Conservation (phyloP, 2,329 filamentous ascomycete species). For the Xylaria multiplex region DNA sequence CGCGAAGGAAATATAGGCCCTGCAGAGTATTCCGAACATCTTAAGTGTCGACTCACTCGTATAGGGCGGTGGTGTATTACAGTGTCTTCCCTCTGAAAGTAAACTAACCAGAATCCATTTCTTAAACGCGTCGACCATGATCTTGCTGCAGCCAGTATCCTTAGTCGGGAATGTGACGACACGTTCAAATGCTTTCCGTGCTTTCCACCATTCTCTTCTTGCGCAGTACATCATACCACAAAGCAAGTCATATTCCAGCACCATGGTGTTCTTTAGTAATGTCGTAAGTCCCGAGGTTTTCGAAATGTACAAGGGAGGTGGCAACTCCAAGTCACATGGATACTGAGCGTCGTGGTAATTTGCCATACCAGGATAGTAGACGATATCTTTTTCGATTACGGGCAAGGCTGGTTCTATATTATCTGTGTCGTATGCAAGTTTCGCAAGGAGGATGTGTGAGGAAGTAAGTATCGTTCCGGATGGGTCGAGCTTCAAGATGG, state of each 20-base stretch:
- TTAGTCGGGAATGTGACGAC: slow-evolving; percentile 73
- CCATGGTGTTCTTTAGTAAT: slow-evolving; percentile 59
- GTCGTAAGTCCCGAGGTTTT: slow-evolving; percentile 66
- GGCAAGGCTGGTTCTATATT: slow-evolving; percentile 65
- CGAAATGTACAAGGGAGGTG: slow-evolving; percentile 68
- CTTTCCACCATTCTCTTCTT: slow-evolving; percentile 69
- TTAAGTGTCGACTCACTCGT: slow-evolving; percentile 56
- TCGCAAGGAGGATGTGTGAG: slow-evolving; percentile 67
- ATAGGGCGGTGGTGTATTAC: slow-evolving; percentile 67
- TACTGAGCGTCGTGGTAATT: slow-evolving; percentile 51
- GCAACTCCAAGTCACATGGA: slow-evolving; percentile 58
- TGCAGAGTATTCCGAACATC: slow-evolving; percentile 66
- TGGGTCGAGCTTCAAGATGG: slow-evolving; percentile 74
- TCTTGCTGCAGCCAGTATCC: slow-evolving; percentile 72
- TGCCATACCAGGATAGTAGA: slow-evolving; percentile 68
- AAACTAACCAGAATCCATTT: slow-evolving; percentile 86
- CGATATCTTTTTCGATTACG: slow-evolving; percentile 72
- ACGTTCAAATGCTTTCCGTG: slow-evolving; percentile 69
- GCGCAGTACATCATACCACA: slow-evolving; percentile 73
- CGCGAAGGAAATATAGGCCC: slow-evolving; percentile 76
- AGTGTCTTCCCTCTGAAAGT: slow-evolving; percentile 71
- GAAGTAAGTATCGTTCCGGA: slow-evolving; percentile 73
- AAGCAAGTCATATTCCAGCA: slow-evolving; percentile 75
- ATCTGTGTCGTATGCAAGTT: slow-evolving; percentile 66
- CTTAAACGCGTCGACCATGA: slow-evolving; percentile 91